Evolutionary conservation across 192 early-diverging fungal genomes (phyloP).

Genomic region (Coemansia sp.): DNA sequence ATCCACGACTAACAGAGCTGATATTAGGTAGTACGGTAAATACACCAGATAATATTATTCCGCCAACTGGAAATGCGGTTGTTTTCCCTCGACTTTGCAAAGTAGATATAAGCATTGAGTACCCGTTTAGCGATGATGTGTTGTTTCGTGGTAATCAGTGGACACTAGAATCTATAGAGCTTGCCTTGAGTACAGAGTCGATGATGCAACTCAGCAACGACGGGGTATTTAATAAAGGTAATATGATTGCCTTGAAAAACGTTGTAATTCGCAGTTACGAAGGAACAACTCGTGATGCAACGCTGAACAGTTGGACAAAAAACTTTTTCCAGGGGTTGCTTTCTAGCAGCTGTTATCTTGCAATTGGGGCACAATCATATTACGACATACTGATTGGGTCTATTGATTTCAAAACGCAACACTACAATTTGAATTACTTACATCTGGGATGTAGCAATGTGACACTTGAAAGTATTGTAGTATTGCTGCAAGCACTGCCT

Average conservation of each 20-base stretch:
- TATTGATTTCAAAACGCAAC: background rate
- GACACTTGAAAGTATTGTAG: background rate
- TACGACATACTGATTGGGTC: background rate
- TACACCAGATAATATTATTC: background rate
- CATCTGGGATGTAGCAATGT: background rate
- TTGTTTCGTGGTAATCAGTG: background rate
- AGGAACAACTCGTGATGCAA: background rate
- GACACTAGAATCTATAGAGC: background rate
- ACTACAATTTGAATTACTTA: background rate
- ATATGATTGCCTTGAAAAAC: background rate
- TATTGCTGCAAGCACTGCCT: background rate
- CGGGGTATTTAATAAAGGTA: background rate
- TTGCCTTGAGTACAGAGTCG: background rate
- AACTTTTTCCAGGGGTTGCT: background rate
- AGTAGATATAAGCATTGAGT: background rate
- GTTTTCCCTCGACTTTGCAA: background rate
- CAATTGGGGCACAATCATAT: background rate
- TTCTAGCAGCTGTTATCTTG: background rate
- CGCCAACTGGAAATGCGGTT: background rate
- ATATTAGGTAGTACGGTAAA: background rate
- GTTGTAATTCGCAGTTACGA: background rate
- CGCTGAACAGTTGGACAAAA: background rate
- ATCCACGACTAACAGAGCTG: background rate
- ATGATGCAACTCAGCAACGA: background rate
- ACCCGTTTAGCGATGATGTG: background rate